Percentiles rank a stretch among this genome's conserved stretches.
Conservation (phyloP, 768 basidiomycete genomes). For the Collybia mongolica region DNA sequence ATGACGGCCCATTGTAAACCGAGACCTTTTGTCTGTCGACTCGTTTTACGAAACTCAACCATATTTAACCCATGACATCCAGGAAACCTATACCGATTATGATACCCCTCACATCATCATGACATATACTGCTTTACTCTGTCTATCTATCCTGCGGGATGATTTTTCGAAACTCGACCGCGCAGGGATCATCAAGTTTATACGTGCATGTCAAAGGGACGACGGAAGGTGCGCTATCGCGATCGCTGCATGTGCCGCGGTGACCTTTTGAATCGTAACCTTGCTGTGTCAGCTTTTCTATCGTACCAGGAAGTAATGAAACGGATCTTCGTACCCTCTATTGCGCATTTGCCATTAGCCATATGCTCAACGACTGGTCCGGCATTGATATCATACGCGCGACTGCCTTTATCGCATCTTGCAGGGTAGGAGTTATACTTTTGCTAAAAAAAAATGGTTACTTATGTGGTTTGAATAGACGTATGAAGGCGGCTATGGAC, state of each 20-base stretch:
- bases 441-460: constrained; percentile 6
- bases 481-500: constrained; percentile 92
- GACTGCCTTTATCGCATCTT: constrained; percentile 61
- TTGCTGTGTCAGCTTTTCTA: constrained; percentile 57
- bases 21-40: constrained; percentile 8
- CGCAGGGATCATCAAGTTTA: constrained; percentile 59
- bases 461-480: constrained; percentile 45
- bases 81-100: constrained; percentile 42
- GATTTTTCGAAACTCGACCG: constrained; percentile 74
- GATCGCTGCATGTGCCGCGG: neutral
- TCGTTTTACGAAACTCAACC: neutral
- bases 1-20: constrained; percentile 38
- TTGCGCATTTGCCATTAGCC: constrained; percentile 82
- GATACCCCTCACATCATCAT: constrained; percentile 85
- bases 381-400: constrained; percentile 64
- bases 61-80: constrained; percentile 7
- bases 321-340: constrained; percentile 83
- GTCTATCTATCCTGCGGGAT: constrained; percentile 85
- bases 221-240: constrained; percentile 74
- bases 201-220: constrained; percentile 68
- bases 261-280: constrained; percentile 2
- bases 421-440: constrained; percentile 54
- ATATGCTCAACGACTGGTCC: constrained; percentile 79
- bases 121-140: constrained; percentile 88
- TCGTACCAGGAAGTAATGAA: constrained; percentile 65